Base-by-base conservation (phyloP, 1,139 yeast species). In the Lodderomyces theae region DNA sequence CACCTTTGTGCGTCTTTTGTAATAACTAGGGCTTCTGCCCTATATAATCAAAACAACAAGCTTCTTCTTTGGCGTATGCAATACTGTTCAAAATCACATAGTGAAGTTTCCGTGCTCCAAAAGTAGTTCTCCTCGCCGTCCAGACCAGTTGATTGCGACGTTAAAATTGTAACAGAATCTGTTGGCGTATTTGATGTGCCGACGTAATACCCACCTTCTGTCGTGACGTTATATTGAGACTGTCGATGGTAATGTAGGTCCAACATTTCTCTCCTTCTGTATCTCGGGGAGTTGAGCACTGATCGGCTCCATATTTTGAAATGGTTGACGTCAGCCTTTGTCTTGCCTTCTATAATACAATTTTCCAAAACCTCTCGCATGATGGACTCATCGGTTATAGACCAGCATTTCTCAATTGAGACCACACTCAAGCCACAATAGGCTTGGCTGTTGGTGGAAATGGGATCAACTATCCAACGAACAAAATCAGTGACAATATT, bases 1-100 rank as follows among this genome's bases (percentile, higher is more conserved):
- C 22, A 19, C n/a, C 10, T n/a, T n/a, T n/a, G n/a, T n/a, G n/a
- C n/a, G n/a, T 19, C 12, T 22, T 31, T 19, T 19, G 24, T 31
- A 12, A 11, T 5, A 6, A 11, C 13, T 31, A 31, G 24, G 24
- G 24, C 24, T 25, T 25, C 17, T 24, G 18, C 21, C 22, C 30
- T 35, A n/a, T n/a, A 3, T 10, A 19, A 44, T 6, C 43, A 44
- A 46, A 46, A 43, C 25, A 46, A 29, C n/a, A 42, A 31, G 31
- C 46, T 44, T 33, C 41, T 43, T 39, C 53, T 50, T 41, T 49
- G 57, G 25, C 48, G 54, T 12, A 57, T 43, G 10, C 58, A 45
- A 42, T 65, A 65, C 38, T 63, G 66, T 38, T 63, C 67, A 39
- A 65, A 45, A 36, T 64, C 72, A n/a, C 49, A 32, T 22, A 64